A percentile compares a stretch with the other conserved stretches of the same genome.
Evolutionary conservation across 2,329 filamentous ascomycete genomes (phyloP).

Genomic region (Penicillium paneum): DNA sequence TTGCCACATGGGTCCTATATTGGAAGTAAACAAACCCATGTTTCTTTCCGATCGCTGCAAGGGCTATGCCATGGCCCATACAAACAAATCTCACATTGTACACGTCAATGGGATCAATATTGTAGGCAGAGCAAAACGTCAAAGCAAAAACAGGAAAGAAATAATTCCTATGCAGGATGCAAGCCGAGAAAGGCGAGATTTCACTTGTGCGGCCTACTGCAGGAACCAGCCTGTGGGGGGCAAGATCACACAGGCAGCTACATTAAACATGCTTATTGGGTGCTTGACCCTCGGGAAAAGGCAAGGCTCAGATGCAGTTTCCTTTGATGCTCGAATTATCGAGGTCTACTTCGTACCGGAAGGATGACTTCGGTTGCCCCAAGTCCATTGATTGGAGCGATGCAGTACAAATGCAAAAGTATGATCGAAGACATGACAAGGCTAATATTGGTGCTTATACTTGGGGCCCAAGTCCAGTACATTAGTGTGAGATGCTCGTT

Average conservation of each 20-base stretch:
- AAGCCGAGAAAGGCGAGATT: neutral
- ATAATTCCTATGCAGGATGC: neutral
- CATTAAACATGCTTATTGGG: neutral
- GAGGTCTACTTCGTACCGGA: slow-evolving; percentile 5
- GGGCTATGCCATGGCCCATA: slow-evolving; percentile 5
- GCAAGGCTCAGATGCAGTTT: slow-evolving; percentile 11
- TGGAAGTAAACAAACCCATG: neutral
- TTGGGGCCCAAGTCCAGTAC: slow-evolving; percentile 1
- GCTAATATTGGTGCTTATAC: neutral
- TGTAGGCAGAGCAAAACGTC: neutral
- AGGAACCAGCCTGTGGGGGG: slow-evolving; percentile 32
- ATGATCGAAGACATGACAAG: neutral
- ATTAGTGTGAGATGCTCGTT: neutral
- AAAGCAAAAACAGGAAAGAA: neutral
- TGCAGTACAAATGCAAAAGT: neutral
- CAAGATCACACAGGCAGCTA: neutral
- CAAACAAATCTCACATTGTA: slow-evolving; percentile 1
- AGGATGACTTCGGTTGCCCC: slow-evolving; percentile 5
- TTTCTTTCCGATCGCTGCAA: slow-evolving; percentile 8
- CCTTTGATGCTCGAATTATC: slow-evolving; percentile 6
- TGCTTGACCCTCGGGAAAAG: neutral
- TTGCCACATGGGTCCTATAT: slow-evolving; percentile 10
- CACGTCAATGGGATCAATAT: slow-evolving; percentile 6
- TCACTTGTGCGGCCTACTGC: slow-evolving; percentile 34
- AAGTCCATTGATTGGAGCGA: slow-evolving; percentile 9